These are phyloP conservation scores for Colletotrichum simmondsii DNA, from an alignment of 2,329 filamentous ascomycete genomes.

Conservation along the genomic window DNA sequence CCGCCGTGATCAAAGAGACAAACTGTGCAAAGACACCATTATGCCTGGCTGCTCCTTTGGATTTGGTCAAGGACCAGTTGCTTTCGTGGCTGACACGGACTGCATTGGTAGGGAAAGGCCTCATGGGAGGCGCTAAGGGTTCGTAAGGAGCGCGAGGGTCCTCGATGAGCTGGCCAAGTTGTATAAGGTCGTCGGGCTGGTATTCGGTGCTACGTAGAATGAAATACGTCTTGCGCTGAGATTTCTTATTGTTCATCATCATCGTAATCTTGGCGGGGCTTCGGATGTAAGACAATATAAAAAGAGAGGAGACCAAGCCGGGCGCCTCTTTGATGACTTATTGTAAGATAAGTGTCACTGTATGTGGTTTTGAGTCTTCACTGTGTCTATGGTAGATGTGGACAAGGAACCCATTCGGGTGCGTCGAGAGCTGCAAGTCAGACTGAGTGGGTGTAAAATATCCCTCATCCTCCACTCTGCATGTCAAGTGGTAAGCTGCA, in stretches of 20 bases:
- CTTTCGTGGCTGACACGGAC: neutral
- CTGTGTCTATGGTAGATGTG: neutral
- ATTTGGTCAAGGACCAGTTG: neutral
- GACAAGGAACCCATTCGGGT: neutral
- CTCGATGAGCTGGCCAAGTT: constrained; percentile 17
- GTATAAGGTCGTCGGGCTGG: neutral
- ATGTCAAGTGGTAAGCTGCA: too few species aligned
- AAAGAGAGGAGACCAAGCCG: neutral
- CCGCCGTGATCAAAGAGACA: neutral
- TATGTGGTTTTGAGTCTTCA: neutral
- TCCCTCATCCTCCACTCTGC: neutral
- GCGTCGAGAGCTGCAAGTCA: neutral
- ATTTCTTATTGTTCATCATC: neutral
- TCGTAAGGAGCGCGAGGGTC: constrained; percentile 7
- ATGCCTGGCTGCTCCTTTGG: neutral
- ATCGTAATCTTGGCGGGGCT: neutral
- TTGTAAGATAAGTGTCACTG: neutral
- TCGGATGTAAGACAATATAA: neutral
- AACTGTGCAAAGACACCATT: neutral
- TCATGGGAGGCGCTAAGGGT: neutral
- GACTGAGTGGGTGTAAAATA: neutral
- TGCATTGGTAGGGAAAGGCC: neutral
- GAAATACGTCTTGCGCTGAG: constrained; percentile 4
- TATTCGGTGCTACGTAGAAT: constrained; percentile 6
- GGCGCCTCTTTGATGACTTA: neutral